These are phyloP conservation scores for Spiraea crenata DNA, from an alignment of 331 rosid genomes.

Conservation along the genomic window DNA sequence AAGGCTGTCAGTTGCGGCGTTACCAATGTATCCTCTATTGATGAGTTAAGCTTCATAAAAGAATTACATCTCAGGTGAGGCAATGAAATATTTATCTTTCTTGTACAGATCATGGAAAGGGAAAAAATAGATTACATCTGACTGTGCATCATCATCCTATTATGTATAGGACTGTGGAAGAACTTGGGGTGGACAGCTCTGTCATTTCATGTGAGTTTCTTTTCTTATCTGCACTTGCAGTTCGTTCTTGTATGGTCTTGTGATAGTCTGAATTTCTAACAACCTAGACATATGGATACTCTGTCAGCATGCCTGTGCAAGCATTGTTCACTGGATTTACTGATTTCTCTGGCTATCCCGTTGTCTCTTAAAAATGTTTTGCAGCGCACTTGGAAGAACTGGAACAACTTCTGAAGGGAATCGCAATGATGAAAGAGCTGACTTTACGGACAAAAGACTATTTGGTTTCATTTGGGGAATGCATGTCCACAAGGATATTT, in stretches of 20 bases:
- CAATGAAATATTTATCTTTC: slow-evolving; percentile 10
- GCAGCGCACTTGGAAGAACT: slow-evolving; percentile 79
- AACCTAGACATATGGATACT: no score
- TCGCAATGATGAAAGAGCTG: slow-evolving; percentile 94
- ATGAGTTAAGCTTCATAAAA: slow-evolving; percentile 67
- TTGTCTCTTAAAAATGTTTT: slow-evolving; percentile 15
- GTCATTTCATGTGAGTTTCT: slow-evolving; percentile 55
- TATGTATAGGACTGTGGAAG: slow-evolving; percentile 52
- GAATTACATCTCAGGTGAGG: slow-evolving; percentile 70
- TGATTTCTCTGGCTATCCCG: slow-evolving; percentile 15
- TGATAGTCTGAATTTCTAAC: background rate
- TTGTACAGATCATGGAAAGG: background rate
- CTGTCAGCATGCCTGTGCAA: background rate
- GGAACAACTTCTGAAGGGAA: slow-evolving; percentile 92
- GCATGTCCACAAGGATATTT: slow-evolving; percentile 96
- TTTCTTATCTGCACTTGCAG: background rate
- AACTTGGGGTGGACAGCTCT: slow-evolving; percentile 66
- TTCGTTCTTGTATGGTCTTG: background rate
- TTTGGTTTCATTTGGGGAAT: slow-evolving; percentile 95
- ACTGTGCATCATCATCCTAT: slow-evolving; percentile 13
- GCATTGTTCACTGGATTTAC: slow-evolving; percentile 7
- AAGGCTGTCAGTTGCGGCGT: slow-evolving; percentile 90
- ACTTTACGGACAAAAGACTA: slow-evolving; percentile 86
- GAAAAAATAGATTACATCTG: slow-evolving; percentile 7
- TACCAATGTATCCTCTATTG: slow-evolving; percentile 56